Evolutionary conservation across 306 rosid species (phyloP).

Genomic region (Malus sieversii): DNA sequence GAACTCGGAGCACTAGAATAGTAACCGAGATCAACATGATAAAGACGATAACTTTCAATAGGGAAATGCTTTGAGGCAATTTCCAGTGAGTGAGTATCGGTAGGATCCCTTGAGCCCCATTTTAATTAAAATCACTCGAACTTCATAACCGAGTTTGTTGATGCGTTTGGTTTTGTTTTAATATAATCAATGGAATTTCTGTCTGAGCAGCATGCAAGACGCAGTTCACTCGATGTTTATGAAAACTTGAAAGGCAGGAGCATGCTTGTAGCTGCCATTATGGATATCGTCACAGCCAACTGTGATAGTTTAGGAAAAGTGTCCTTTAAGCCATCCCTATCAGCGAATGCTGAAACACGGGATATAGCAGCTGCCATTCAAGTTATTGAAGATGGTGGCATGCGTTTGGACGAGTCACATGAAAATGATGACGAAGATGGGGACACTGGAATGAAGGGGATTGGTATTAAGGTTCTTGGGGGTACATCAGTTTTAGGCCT

Average conservation of each 20-base stretch:
- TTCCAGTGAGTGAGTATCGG: background rate
- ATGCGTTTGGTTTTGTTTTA: constrained; percentile 22
- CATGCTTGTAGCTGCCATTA: constrained; percentile 96
- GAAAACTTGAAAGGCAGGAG: constrained; percentile 94
- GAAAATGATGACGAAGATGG: constrained; percentile 50
- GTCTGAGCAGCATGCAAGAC: constrained; percentile 70
- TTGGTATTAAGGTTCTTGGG: constrained; percentile 82
- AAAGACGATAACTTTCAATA: background rate
- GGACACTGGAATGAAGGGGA: constrained; percentile 57
- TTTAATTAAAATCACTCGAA: background rate
- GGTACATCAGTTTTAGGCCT: constrained; percentile 75
- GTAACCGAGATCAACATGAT: background rate
- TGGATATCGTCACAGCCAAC: constrained; percentile 88
- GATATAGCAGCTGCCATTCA: constrained; percentile 86
- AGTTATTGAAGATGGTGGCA: constrained; percentile 85
- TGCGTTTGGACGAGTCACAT: constrained; percentile 65
- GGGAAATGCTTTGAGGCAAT: background rate
- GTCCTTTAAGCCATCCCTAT: constrained; percentile 61
- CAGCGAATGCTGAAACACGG: constrained; percentile 68
- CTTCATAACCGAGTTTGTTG: constrained; percentile 11
- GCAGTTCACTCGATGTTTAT: constrained; percentile 62
- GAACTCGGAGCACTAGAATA: background rate
- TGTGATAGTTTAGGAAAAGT: constrained; percentile 55
- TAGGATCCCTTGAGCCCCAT: background rate
- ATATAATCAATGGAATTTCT: constrained; percentile 26